These are phyloP conservation scores for Forsythia suspensa DNA, from an alignment of 257 asterid species.

Conservation along the genomic window DNA sequence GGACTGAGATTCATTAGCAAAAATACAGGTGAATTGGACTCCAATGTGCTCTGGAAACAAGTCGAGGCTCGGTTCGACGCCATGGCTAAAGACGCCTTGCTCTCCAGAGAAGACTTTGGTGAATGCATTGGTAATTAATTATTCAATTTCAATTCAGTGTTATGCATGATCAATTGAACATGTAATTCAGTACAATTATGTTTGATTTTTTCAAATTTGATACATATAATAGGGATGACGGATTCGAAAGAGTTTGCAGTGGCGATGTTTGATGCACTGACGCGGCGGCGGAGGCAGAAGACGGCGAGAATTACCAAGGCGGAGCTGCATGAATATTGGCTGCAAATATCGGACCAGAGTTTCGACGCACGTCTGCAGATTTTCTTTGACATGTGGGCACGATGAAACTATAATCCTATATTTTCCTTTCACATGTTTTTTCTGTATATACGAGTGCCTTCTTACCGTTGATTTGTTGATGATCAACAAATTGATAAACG, in stretches of 20 bases:
- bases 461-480: too few species aligned
- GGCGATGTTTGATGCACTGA: conserved; percentile 80
- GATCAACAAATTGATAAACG: too few species aligned
- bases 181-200: not conserved
- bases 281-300: conserved; percentile 69
- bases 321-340: conserved; percentile 86
- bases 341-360: conserved; percentile 79
- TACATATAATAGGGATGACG: conserved; percentile 58
- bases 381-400: conserved; percentile 85
- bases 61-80: conserved; percentile 71
- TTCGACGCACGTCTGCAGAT: conserved; percentile 94
- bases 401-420: not conserved
- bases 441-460: not conserved
- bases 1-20: conserved; percentile 82
- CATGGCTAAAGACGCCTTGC: conserved; percentile 64
- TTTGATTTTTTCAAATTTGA: not conserved
- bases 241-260: conserved; percentile 89
- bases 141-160: not conserved
- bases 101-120: conserved; percentile 76
- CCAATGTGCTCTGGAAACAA: conserved; percentile 52
- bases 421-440: not conserved
- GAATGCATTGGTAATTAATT: conserved; percentile 75
- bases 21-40: conserved; percentile 49
- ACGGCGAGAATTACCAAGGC: conserved; percentile 58
- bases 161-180: not conserved